Percentiles rank a stretch among this genome's conserved stretches.
These are phyloP conservation scores for Corynascus novoguineensis DNA, from an alignment of 495 filamentous ascomycete species.

Conservation along the genomic window DNA sequence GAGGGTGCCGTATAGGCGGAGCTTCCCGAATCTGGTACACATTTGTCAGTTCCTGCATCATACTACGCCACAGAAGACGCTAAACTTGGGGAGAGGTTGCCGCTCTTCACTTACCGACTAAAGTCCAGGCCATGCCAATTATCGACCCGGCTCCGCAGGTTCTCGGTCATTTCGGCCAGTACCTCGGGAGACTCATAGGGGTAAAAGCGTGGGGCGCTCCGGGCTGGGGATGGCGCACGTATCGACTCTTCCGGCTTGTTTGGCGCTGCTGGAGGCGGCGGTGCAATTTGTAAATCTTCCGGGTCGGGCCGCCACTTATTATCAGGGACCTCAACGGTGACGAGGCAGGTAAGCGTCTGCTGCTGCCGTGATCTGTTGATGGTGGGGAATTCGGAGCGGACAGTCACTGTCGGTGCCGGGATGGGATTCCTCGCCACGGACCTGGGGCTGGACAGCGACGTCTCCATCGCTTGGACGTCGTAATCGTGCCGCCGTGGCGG, in stretches of 20 bases:
- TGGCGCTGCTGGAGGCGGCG: conserved; percentile 45
- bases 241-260: conserved; percentile 40
- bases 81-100: neutral
- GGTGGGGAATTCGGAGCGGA: conserved; percentile 95
- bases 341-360: conserved; percentile 87
- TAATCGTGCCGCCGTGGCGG: conserved; percentile 79
- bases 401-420: conserved; percentile 80
- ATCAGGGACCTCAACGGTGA: conserved; percentile 92
- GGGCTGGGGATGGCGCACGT: conserved; percentile 48
- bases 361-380: conserved; percentile 88
- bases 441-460: conserved; percentile 69
- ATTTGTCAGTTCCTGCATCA: conserved; percentile 17
- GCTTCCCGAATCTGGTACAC: conserved; percentile 73
- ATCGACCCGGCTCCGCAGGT: conserved; percentile 77
- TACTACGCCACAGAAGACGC: neutral
- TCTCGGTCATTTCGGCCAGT: conserved; percentile 80
- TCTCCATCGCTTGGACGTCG: conserved; percentile 94
- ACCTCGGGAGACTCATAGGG: conserved; percentile 60
- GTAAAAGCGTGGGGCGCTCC: conserved; percentile 49
- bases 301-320: conserved; percentile 84
- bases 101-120: conserved; percentile 52
- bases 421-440: conserved; percentile 80
- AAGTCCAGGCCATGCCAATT: conserved; percentile 99
- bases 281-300: conserved; percentile 68
- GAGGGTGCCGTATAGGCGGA: conserved; percentile 85